These are phyloP conservation scores for Rugonectria rugulosa DNA, from an alignment of 2,329 filamentous ascomycete species.

Conservation along the genomic window DNA sequence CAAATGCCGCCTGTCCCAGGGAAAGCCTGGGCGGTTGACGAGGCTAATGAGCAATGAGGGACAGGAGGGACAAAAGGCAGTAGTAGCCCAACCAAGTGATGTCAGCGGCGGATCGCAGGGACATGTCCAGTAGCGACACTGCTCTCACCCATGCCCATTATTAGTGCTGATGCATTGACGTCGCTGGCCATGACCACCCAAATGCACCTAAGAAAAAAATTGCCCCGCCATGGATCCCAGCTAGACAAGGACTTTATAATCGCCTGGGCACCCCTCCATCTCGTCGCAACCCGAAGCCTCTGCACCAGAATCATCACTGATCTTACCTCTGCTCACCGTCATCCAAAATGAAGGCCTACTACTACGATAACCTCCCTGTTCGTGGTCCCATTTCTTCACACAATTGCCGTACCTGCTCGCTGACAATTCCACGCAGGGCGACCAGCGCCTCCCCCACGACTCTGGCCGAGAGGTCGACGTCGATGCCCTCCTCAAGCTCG, in stretches of 20 bases:
- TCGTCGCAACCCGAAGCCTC: neutral
- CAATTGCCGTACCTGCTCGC: slow-evolving; percentile 1
- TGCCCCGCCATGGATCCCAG: slow-evolving; percentile 31
- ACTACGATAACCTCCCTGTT: slow-evolving; percentile 64
- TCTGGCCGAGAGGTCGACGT: slow-evolving; percentile 74
- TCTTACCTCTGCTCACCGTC: neutral
- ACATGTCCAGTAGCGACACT: no score
- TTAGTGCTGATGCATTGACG: slow-evolving; percentile 36
- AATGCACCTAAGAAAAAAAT: neutral
- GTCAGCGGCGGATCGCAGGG: no score
- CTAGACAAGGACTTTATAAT: slow-evolving; percentile 21
- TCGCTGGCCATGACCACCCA: slow-evolving; percentile 28
- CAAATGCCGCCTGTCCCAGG: no score
- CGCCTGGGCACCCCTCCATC: slow-evolving; percentile 11
- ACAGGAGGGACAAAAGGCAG: no score
- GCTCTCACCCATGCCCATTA: slow-evolving; percentile 11
- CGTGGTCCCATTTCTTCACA: slow-evolving; percentile 36
- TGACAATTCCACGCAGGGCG: slow-evolving; percentile 66
- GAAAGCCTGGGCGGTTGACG: no score
- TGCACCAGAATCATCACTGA: neutral
- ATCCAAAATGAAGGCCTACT: slow-evolving; percentile 63
- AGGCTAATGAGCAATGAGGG: no score
- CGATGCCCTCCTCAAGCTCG: slow-evolving; percentile 74
- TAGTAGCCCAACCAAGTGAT: no score
- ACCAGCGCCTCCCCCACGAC: slow-evolving; percentile 91